Base-by-base conservation (phyloP, 306 rosid species). In the Gillenia trifoliata region DNA sequence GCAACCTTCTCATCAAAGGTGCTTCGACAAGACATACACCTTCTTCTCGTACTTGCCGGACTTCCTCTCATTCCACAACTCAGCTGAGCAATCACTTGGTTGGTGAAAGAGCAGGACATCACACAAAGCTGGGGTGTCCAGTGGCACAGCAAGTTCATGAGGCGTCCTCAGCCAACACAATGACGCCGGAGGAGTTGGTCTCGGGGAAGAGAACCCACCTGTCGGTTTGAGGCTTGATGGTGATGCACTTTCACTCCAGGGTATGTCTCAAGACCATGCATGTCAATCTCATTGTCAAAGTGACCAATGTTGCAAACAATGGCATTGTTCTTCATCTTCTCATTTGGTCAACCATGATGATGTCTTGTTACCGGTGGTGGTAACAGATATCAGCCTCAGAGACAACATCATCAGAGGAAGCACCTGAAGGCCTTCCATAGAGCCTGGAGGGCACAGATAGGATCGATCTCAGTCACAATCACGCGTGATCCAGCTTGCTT, bases 311-410 rank as follows among this genome's bases (percentile, higher is more conserved):
- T 94, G 89, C 97, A 87, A 31, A 94, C 89, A 22, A 94, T 90
- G 54, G 97, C 97, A 49, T 94, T 94, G 95, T 92, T 94, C 92
- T 94, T 94, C 99, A 94, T 94, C 77, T 90, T 87, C 93, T 94
- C 99, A 94, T 94, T 78, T 90, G 85, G 17, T 49, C 64, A 0
- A 94, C 74, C 96, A 87, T 94, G 84, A 92, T 90, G 29, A 94
- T 94, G 95, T 94, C 99, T 94, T 94, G 92, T 92, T 94, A 28
- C 99, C 99, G 0, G 99, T 94, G 76, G 99, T 94, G 86, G 96
- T 94, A 15, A 88, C 95, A 11, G 79, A 94, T 94, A 70, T 94
- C 99, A 8, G 95, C 95, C 74, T 81, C 89, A 0, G 90, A 75
- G 41, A 94, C 68, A 7, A 77, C 78, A 15, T 94, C 96, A 10